Base-by-base conservation (phyloP, 257 asterid species). In the Solanum bulbocastanum region DNA sequence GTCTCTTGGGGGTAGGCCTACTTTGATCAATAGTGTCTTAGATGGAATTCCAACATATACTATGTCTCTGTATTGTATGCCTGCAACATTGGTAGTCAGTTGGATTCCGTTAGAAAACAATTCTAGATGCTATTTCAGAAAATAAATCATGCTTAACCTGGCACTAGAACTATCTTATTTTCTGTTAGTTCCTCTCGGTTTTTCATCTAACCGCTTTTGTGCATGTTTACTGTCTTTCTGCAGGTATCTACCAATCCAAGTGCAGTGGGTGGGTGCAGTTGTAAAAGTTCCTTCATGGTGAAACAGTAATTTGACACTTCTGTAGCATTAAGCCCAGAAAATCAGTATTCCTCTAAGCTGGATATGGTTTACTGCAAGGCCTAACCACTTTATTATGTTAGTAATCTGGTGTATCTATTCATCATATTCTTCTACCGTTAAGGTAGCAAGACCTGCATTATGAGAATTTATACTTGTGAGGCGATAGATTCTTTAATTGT, bases 191-290 rank as follows among this genome's bases (percentile, higher is more conserved):
- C 33, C 42, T 46, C 65, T 30, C 11, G 30, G 27, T 5, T 81
- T 81, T 30, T 44, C 42, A 81, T 44, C 1, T 46, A 16, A 81
- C 68, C 30, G 1, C 20, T 5, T 79, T 46, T 18, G 0, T 27
- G 10, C 42, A 27, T 81, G 68, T 46, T 25, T 81, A 46, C 22
- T 25, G 13, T 75, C 74, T 46, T 46, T 85, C 30, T 91, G 88
- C 91, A 96, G 99, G 99, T 96, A 71, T 94, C 99, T 0, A 78
- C 91, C 62, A 96, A 96, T 90, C 99, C 99, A 87, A 96, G 98
- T 87, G 99, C 99, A 20, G 95, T 94, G 83, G 99, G 98, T 83
- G 98, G 98, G 84, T 96, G 99, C 92, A 91, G 98, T 95, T 96
- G 99, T 87, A 96, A 96, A 91, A 95, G 96, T 86, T 96, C 98